Evolutionary conservation across 73 alveolate species (phyloP).

Genomic region (Breviolum minutum): DNA sequence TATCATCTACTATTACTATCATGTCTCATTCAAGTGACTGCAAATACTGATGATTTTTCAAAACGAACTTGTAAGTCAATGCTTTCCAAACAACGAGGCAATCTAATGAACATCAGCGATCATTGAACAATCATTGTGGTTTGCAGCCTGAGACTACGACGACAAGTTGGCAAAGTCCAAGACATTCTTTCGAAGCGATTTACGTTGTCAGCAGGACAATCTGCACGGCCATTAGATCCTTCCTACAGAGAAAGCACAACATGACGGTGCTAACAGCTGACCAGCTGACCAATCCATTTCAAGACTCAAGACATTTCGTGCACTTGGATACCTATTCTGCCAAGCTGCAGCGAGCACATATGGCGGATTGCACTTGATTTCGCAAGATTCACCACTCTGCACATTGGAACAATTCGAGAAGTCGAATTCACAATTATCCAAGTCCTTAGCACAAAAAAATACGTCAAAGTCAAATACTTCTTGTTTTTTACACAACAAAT

Average conservation of each 20-base stretch:
- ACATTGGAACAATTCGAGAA: conserved; percentile 55
- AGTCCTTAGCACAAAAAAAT: not conserved
- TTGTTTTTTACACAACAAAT: not conserved
- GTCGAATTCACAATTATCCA: conserved; percentile 81
- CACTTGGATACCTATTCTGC: not conserved
- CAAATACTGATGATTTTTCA: too few relatives aligned
- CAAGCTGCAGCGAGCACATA: conserved; percentile 48
- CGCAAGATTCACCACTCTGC: conserved; percentile 58
- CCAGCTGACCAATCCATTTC: too few relatives aligned
- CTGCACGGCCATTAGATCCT: conserved; percentile 11
- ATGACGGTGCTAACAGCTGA: not conserved
- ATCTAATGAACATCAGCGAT: not conserved
- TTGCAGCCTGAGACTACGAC: not conserved
- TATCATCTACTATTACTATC: too few relatives aligned
- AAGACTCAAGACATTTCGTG: not conserved
- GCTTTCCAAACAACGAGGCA: too few relatives aligned
- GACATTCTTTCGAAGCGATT: conserved; percentile 17
- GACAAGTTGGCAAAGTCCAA: conserved; percentile 28
- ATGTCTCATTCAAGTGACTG: not conserved
- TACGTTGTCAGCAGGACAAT: conserved; percentile 11
- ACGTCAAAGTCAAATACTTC: not conserved
- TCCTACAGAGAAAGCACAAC: not conserved
- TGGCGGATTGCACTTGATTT: conserved; percentile 83
- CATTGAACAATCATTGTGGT: not conserved
- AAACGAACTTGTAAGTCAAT: too few relatives aligned